phyloP scores from a whole-genome alignment of 495 filamentous ascomycete genomes.

The Lophiotrema nucula region DNA sequence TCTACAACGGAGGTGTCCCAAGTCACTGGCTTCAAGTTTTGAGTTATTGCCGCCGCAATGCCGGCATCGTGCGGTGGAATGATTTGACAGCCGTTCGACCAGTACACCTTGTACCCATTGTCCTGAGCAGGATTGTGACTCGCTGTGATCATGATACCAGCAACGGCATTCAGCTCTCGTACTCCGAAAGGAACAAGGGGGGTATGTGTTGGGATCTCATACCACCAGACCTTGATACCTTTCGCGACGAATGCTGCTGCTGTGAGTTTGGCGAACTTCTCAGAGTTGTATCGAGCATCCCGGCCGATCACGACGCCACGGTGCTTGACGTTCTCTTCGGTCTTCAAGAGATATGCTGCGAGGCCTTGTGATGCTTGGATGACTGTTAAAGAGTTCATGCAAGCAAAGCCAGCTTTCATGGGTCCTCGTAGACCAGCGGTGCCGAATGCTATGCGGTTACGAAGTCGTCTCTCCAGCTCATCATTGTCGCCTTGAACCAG shows the following conservation, averaged over 20 bases:
- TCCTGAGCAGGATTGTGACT: slow-evolving; percentile 70
- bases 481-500: slow-evolving; percentile 47
- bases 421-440: slow-evolving; percentile 67
- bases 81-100: slow-evolving; percentile 68
- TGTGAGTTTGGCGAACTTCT: slow-evolving; percentile 62
- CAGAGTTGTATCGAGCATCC: slow-evolving; percentile 68
- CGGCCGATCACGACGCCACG: slow-evolving; percentile 63
- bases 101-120: slow-evolving; percentile 76
- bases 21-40: slow-evolving; percentile 54
- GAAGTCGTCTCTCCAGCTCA: slow-evolving; percentile 59
- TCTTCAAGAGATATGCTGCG: slow-evolving; percentile 57
- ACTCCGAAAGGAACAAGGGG: slow-evolving; percentile 71
- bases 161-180: slow-evolving; percentile 54
- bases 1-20: slow-evolving; percentile 53
- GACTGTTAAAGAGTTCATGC: slow-evolving; percentile 68
- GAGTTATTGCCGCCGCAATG: slow-evolving; percentile 60
- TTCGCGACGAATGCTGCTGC: slow-evolving; percentile 63
- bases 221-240: slow-evolving; percentile 63
- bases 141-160: slow-evolving; percentile 72
- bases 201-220: slow-evolving; percentile 56
- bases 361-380: slow-evolving; percentile 73
- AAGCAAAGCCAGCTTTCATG: slow-evolving; percentile 70
- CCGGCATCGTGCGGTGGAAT: slow-evolving; percentile 62
- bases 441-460: slow-evolving; percentile 63
- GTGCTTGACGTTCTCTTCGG: slow-evolving; percentile 39